phyloP scores from a whole-genome alignment of 2,329 filamentous ascomycete genomes.

The Colletotrichum falcatum region DNA sequence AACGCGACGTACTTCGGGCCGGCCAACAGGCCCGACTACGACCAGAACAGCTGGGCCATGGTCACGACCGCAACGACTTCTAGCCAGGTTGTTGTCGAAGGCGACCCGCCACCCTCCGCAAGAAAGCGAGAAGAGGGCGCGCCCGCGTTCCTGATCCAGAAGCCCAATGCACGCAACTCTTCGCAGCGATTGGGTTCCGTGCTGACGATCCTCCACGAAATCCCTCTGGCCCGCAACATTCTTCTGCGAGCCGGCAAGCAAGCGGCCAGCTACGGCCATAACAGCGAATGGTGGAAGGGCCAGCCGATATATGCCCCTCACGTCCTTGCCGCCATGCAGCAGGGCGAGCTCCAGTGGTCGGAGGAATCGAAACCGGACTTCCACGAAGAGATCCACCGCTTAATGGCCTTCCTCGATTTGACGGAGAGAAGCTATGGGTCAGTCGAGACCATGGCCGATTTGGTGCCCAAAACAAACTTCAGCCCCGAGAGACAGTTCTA shows the following conservation, averaged over 20 bases:
- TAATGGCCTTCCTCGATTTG: conserved; percentile 72
- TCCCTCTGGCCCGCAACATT: conserved; percentile 68
- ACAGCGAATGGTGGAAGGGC: conserved; percentile 72
- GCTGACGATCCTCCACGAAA: conserved; percentile 70
- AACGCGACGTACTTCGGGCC: conserved; percentile 68
- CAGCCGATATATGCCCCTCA: conserved; percentile 60
- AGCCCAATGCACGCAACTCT: conserved; percentile 49
- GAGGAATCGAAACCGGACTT: conserved; percentile 53
- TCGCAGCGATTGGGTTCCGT: conserved; percentile 64
- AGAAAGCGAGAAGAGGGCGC: conserved; percentile 57
- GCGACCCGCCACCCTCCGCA: conserved; percentile 52
- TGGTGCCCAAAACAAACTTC: conserved; percentile 49
- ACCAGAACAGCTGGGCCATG: conserved; percentile 70
- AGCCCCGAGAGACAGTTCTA: conserved; percentile 60
- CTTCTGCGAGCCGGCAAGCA: conserved; percentile 59
- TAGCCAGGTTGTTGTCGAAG: conserved; percentile 42
- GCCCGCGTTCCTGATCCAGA: conserved; percentile 64
- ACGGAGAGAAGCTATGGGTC: conserved; percentile 72
- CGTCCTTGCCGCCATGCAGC: conserved; percentile 50
- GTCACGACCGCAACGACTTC: conserved; percentile 55
- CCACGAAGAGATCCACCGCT: conserved; percentile 68
- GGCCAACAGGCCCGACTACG: conserved; percentile 67
- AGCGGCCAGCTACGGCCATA: conserved; percentile 64
- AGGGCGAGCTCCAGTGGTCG: conserved; percentile 48
- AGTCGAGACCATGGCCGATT: conserved; percentile 59